Base-by-base conservation (phyloP, 2,329 filamentous ascomycete species). In the Neofusicoccum parvum region DNA sequence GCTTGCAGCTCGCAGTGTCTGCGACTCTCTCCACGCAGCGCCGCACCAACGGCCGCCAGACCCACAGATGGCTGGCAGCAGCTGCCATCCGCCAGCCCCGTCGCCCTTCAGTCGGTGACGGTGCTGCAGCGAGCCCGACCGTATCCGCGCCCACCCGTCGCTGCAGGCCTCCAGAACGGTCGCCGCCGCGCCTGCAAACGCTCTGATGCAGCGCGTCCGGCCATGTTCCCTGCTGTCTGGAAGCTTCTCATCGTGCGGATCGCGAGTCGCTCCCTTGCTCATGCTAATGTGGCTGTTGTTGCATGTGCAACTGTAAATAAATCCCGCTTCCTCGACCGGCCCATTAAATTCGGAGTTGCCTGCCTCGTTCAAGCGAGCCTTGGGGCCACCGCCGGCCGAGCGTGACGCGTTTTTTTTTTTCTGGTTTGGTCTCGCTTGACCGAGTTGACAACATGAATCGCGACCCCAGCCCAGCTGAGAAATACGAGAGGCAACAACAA, bases 271-370 rank as follows among this genome's bases (percentile, higher is more conserved):
- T 20, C 43, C 56, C 56, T 46, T 48, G 56, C 32, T 37, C 32
- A 37, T 37, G 56, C 56, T 36, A 23, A 46, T 36, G 36, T 59
- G 54, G 54, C 15, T 46, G 41, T 12, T 59, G 56, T 48, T 60
- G 27, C 56, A 60, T 60, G 56, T 60, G 56, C 56, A 7, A 60
- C 36, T 32, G 43, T 60, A 60, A 60, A 60, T 60, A 60, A 60
- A 60, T 48, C 56, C 34, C 54, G 54, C 54, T 59, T 41, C 39
- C 41, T 59, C 54, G 56, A 37, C 43, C 56, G 56, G 37, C 56
- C 56, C 56, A 27, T 60, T 37, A 48, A 60, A 48, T 20, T 48
- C 56, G 56, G 56, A 60, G 56, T n/a, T 48, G 56, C 43, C 56
- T 60, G 41, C 43, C 56, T 45, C 27, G 56, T 60, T 46, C 56